Evolutionary conservation across 495 filamentous ascomycete species (phyloP).

Genomic region (Apiosordaria backusii): DNA sequence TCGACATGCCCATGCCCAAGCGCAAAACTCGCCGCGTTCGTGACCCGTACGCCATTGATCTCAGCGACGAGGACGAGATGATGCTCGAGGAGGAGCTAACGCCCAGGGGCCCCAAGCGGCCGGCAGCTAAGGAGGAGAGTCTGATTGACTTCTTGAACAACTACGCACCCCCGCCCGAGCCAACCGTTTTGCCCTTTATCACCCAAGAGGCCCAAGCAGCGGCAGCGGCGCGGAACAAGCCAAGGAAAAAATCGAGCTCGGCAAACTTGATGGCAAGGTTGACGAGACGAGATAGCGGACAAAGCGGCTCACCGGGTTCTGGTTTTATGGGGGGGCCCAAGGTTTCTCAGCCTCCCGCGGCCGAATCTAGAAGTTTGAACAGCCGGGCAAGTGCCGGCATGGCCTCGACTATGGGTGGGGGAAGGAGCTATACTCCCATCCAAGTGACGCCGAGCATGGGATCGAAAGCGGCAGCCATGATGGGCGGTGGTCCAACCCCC

Average conservation of each 20-base stretch:
- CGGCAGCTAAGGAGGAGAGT: slow-evolving; percentile 60
- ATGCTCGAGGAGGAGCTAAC: slow-evolving; percentile 48
- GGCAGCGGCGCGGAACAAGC: slow-evolving; percentile 22
- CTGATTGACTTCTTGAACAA: slow-evolving; percentile 85
- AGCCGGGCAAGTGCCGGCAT: slow-evolving; percentile 30
- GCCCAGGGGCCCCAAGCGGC: slow-evolving; percentile 32
- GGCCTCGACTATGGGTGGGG: slow-evolving; percentile 5
- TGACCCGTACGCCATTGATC: slow-evolving; percentile 90
- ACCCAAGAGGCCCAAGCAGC: slow-evolving; percentile 20
- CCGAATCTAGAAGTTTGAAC: slow-evolving; percentile 32
- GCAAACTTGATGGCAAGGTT: slow-evolving; percentile 63
- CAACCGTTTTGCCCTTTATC: slow-evolving; percentile 40
- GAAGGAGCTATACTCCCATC: slow-evolving; percentile 44
- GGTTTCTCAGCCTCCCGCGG: slow-evolving; percentile 16
- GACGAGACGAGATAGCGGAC: slow-evolving; percentile 39
- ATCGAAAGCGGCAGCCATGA: slow-evolving; percentile 14
- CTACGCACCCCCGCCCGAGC: slow-evolving; percentile 66
- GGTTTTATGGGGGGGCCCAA: slow-evolving; percentile 22
- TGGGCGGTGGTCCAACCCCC: slow-evolving; percentile 21
- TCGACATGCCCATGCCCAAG: slow-evolving; percentile 52
- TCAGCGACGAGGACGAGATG: slow-evolving; percentile 65
- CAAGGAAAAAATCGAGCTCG: slow-evolving; percentile 60
- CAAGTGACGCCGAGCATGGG: slow-evolving; percentile 41
- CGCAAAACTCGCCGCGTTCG: slow-evolving; percentile 73
- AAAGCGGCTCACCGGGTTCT: slow-evolving; percentile 7